Evolutionary conservation across 73 alveolate species (phyloP), one percentile per base, ranked within the genome.

Genomic region (Blepharisma japonicum): DNA sequence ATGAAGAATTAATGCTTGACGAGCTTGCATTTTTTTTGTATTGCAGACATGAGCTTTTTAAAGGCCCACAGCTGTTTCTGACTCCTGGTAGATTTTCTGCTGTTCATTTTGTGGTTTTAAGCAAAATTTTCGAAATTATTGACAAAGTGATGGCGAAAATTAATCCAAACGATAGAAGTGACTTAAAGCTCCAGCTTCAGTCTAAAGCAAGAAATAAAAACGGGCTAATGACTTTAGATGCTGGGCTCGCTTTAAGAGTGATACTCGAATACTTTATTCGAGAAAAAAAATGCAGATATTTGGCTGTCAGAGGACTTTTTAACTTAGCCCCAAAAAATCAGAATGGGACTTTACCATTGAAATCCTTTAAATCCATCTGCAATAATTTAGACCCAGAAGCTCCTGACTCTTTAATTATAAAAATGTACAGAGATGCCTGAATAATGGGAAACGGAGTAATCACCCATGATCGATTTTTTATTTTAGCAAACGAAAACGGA

Each of bases 1-100:
- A 86, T 25, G 98, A 92, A 71, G 71, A 87, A 53, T 76, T 83
- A 38, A 49, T 90, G 6, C 68, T 71, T 5, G 98, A 92, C 71
- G 98, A 92, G 61, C 56, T 87, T 21, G 82, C 81, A 56, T 92
- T 79, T 74, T 92, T 55, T 77, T 55, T 92, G 18, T 93, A 86
- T 74, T 80, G 92, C 68, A 81, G 98, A 56, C 76, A 83, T 77
- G 54, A 84, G 27, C 81, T 92, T 1, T 90, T 87, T 71, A 77
- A 77, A 82, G 98, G 98, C 6, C 91, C 92, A 6, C 81, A 88
- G 45, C 55, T 86, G 47, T 9, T 77, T 45, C 70, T 77, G 68
- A 71, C 82, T 6, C 88, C 82, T 5, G 83, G 87, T 54, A 87
- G 83, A 20, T 81, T 84, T 53, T 84, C 87, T 50, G 81, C 87